phyloP scores from a whole-genome alignment of 2,329 filamentous ascomycete species.

The Aspergillus costaricaensis region DNA sequence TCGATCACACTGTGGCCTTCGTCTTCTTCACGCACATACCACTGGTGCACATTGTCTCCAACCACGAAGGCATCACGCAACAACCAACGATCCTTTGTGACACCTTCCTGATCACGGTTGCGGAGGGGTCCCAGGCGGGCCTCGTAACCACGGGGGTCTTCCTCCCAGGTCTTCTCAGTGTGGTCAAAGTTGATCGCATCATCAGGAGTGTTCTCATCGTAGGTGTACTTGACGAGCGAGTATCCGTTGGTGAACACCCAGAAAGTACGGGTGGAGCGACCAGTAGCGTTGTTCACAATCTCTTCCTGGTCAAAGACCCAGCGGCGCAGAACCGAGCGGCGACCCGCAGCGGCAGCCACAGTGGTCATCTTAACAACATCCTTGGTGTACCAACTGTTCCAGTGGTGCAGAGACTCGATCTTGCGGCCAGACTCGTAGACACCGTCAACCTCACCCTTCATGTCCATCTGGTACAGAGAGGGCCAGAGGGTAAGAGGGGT shows the following conservation, averaged over 20 bases:
- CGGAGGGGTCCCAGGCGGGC: constrained; percentile 43
- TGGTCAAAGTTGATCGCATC: constrained; percentile 47
- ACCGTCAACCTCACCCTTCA: constrained; percentile 45
- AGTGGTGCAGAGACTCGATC: constrained; percentile 49
- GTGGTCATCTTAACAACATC: constrained; percentile 49
- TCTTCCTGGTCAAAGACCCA: constrained; percentile 48
- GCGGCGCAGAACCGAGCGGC: constrained; percentile 45
- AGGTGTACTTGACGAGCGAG: constrained; percentile 46
- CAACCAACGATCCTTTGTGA: constrained; percentile 46
- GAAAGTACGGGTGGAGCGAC: constrained; percentile 40
- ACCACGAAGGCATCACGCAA: constrained; percentile 42
- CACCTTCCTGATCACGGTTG: constrained; percentile 40
- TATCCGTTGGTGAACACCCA: constrained; percentile 50
- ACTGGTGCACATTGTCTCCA: constrained; percentile 47
- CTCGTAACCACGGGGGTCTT: constrained; percentile 45
- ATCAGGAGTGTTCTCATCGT: constrained; percentile 37
- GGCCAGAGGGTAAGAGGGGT: constrained; percentile 45
- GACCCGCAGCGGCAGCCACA: constrained; percentile 43
- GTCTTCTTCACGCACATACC: constrained; percentile 44
- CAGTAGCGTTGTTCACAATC: constrained; percentile 37
- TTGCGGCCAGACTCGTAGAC: constrained; percentile 47
- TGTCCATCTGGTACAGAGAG: constrained; percentile 48
- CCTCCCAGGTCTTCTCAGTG: constrained; percentile 48
- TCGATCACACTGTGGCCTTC: constrained; percentile 47
- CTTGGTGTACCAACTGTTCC: constrained; percentile 48